These are phyloP conservation scores for Sclerospora graminicola DNA, from an alignment of 352 stramenopile species.

Conservation along the genomic window DNA sequence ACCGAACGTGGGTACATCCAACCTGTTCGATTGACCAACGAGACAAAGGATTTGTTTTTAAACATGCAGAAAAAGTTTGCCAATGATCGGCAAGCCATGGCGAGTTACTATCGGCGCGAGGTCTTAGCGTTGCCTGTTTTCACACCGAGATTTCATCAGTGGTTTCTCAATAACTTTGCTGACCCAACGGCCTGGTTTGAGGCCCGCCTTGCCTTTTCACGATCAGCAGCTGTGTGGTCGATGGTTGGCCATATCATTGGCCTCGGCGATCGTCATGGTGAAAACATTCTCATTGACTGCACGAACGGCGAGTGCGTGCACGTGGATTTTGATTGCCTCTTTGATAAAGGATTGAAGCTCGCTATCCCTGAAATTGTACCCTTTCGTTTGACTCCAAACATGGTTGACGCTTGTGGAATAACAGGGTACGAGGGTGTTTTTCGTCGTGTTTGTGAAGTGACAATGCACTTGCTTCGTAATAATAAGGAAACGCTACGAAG, in stretches of 20 bases:
- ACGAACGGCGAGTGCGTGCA: slow-evolving; percentile 97
- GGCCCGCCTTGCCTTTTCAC: slow-evolving; percentile 78
- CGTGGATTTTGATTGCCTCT: slow-evolving; percentile 99
- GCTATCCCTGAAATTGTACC: slow-evolving; percentile 96
- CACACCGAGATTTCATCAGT: slow-evolving; percentile 95
- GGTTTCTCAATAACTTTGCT: slow-evolving; percentile 97
- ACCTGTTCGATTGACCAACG: slow-evolving; percentile 57
- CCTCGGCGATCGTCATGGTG: slow-evolving; percentile 92
- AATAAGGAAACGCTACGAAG: slow-evolving; percentile 97
- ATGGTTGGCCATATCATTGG: slow-evolving; percentile 95
- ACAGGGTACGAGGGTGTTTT: slow-evolving; percentile 94
- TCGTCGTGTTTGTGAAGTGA: slow-evolving; percentile 87
- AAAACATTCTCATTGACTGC: slow-evolving; percentile 99
- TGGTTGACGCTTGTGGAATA: slow-evolving; percentile 99
- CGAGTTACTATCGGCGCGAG: slow-evolving; percentile 52
- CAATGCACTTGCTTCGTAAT: slow-evolving; percentile 87
- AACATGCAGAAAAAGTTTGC: slow-evolving; percentile 84
- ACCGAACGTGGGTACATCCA: slow-evolving; percentile 80
- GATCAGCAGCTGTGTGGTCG: slow-evolving; percentile 92
- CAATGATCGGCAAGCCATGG: slow-evolving; percentile 71
- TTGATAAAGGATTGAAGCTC: slow-evolving; percentile 98
- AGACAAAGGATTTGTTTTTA: slow-evolving; percentile 82
- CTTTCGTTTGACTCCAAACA: slow-evolving; percentile 99
- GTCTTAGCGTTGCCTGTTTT: slow-evolving; percentile 69
- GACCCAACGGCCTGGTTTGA: slow-evolving; percentile 98